These are phyloP conservation scores for Aspergillus proliferans DNA, from an alignment of 2,329 filamentous ascomycete genomes.

Conservation along the genomic window DNA sequence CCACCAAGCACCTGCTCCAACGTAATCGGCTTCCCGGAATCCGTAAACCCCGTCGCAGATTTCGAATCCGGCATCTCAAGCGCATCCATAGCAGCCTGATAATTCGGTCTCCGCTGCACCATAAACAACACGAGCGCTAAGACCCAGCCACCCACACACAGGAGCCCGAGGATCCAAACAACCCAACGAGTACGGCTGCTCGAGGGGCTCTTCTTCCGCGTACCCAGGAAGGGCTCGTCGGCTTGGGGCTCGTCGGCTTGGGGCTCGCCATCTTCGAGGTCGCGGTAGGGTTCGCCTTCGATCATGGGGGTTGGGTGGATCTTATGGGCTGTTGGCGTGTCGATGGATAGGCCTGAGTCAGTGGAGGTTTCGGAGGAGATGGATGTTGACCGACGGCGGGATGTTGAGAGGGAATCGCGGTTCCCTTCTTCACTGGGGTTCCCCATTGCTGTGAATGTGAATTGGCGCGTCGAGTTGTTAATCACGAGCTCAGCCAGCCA, in stretches of 20 bases:
- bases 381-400: slow-evolving; percentile 20
- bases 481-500: no score
- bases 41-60: slow-evolving; percentile 25
- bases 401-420: slow-evolving; percentile 23
- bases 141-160: slow-evolving; percentile 42
- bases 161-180: slow-evolving; percentile 35
- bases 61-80: slow-evolving; percentile 23
- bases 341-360: slow-evolving; percentile 30
- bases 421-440: slow-evolving; percentile 17
- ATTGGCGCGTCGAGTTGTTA: no score
- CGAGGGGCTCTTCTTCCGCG: slow-evolving; percentile 17
- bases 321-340: slow-evolving; percentile 24
- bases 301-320: slow-evolving; percentile 9
- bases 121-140: slow-evolving; percentile 41
- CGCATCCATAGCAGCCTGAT: slow-evolving; percentile 21
- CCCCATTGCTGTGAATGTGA: slow-evolving; percentile 17
- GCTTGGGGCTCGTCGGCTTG: no score
- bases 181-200: slow-evolving; percentile 28
- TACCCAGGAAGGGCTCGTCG: slow-evolving; percentile 20
- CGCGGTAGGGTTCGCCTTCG: no score
- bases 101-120: slow-evolving; percentile 27
- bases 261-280: no score
- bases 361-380: slow-evolving; percentile 23
- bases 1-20: slow-evolving; percentile 37
- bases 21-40: slow-evolving; percentile 37